Conservation (phyloP, 805 yeast genomes). For the Kregervanrija fluxuum region DNA sequence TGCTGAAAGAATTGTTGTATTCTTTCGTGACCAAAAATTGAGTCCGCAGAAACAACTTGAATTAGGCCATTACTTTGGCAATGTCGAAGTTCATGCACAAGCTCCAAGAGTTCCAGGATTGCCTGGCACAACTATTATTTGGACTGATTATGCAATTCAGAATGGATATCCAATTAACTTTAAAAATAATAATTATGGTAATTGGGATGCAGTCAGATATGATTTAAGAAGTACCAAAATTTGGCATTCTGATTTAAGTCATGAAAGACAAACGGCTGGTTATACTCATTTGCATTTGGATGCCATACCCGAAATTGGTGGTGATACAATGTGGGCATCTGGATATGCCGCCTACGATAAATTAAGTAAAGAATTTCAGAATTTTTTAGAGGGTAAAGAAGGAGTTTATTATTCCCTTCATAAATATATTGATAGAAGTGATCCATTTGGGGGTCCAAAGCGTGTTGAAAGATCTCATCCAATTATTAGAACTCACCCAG, state of each 20-base stretch:
- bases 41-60: conserved; percentile 36
- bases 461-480: conserved; percentile 53
- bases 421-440: conserved; percentile 30
- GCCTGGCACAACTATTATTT: conserved; percentile 34
- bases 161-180: conserved; percentile 16
- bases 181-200: conserved; percentile 13
- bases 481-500: conserved; percentile 56
- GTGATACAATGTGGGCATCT: conserved; percentile 48
- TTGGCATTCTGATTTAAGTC: conserved; percentile 48
- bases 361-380: conserved; percentile 42
- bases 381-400: conserved; percentile 45
- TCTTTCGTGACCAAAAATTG: conserved; percentile 41
- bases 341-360: conserved; percentile 53
- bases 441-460: conserved; percentile 38
- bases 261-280: conserved; percentile 51
- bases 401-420: conserved; percentile 39
- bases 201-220: conserved; percentile 11
- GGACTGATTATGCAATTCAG: conserved; percentile 32
- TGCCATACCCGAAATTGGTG: conserved; percentile 46
- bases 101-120: conserved; percentile 29
- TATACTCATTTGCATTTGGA: conserved; percentile 47
- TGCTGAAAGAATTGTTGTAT: conserved; percentile 43
- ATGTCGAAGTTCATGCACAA: conserved; percentile 34
- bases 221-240: conserved; percentile 17
- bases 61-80: conserved; percentile 40